These are phyloP conservation scores for Exophiala bonariae DNA, from an alignment of 2,329 filamentous ascomycete species.

Conservation along the genomic window DNA sequence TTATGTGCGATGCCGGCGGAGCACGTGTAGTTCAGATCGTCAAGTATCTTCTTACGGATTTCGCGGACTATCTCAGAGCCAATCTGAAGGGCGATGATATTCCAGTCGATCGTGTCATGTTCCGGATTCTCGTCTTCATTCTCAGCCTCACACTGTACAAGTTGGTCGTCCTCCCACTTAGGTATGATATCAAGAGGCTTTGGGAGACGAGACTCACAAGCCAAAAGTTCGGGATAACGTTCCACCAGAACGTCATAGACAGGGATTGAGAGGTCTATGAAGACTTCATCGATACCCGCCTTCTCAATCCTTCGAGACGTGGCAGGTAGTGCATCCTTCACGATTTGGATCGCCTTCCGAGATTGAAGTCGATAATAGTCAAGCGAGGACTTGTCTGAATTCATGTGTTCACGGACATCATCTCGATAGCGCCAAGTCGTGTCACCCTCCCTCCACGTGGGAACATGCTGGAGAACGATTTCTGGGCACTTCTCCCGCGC, in stretches of 20 bases:
- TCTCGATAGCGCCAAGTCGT: constrained; percentile 86
- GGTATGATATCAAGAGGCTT: constrained; percentile 70
- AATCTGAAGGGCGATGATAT: constrained; percentile 81
- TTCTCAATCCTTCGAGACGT: constrained; percentile 76
- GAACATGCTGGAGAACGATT: constrained; percentile 85
- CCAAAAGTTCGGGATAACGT: constrained; percentile 74
- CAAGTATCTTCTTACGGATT: constrained; percentile 67
- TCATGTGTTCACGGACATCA: constrained; percentile 74
- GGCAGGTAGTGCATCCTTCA: constrained; percentile 69
- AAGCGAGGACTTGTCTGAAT: constrained; percentile 85
- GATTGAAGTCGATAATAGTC: constrained; percentile 87
- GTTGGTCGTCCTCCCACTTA: constrained; percentile 79
- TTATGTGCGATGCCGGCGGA: constrained; percentile 85
- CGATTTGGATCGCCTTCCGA: constrained; percentile 72
- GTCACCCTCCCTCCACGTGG: constrained; percentile 89
- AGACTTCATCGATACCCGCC: constrained; percentile 91
- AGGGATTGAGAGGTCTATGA: constrained; percentile 83
- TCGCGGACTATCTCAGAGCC: constrained; percentile 83
- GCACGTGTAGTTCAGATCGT: constrained; percentile 79
- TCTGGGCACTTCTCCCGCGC: constrained; percentile 82
- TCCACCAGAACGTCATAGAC: constrained; percentile 72
- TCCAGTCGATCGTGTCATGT: constrained; percentile 85
- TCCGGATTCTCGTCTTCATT: constrained; percentile 65
- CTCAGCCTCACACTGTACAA: constrained; percentile 48
- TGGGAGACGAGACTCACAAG: constrained; percentile 71